Evolutionary conservation across 495 filamentous ascomycete species (phyloP), one percentile per base, ranked within the genome.

Genomic region (Clohesyomyces aquaticus): DNA sequence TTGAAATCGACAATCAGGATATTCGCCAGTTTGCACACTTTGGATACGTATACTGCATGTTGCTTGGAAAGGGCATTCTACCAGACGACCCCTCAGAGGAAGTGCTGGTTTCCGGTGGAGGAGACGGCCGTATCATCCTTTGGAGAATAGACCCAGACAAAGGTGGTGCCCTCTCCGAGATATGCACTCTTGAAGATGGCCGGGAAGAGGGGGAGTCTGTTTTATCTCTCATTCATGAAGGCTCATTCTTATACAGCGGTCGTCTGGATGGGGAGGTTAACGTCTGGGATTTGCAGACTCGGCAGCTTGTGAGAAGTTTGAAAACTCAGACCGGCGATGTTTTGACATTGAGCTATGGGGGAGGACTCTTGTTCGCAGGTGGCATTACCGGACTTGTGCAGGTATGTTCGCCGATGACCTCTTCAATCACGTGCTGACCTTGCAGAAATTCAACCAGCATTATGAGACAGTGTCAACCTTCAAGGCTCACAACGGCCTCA

Each of bases 11-110:
- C 69, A 85, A 86, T 25, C 81, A 88, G 14, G 84, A 95, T 59
- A 89, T 96, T 56, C 83, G 82, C 48, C 86, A 96, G 50, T 98
- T 96, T 72, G 91, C 94, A 0, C 94, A 98, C 70, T 94, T 85
- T 75, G 94, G 94, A 14, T 98, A 96, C 74, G 84, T 98, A 0
- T 96, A 98, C 69, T 95, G 91, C 67, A 96, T 98, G 93, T 80
- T 91, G 0, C 78, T 98, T 1, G 85, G 90, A 1, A 83, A 82
- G 45, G 88, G 87, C 0, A 72, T 86, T 11, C 77, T 85, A 38
- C 84, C 85, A 0, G 83, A 86, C 1, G 78, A 48, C 23, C 55
- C 83, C 0, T 83, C 85, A 6, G 87, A 91, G 59, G 92, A 97
- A 59, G 84, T 90, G 2, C 75, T 98, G 43, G 81, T 98, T 47